Conservation (phyloP, 371 early-diverging fungal genomes). For the Syncephalastrum monosporum region DNA sequence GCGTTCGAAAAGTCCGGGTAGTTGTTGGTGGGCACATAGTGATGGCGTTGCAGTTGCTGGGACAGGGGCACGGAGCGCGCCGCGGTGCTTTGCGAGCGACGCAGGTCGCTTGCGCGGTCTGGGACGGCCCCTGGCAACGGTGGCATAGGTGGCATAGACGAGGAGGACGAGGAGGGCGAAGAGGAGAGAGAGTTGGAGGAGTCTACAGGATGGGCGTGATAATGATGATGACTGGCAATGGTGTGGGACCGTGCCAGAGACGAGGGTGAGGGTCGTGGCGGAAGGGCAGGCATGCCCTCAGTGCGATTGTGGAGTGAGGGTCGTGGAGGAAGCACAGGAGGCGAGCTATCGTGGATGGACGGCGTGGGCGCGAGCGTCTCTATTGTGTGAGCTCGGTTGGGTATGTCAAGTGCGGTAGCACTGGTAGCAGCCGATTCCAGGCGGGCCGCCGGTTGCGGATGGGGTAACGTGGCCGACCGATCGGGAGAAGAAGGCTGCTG, state of each 20-base stretch:
- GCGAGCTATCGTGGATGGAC: conserved; percentile 2
- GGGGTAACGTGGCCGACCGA: no score
- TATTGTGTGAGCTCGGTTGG: conserved; percentile 1
- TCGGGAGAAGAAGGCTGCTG: neutral
- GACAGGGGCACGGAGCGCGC: no score
- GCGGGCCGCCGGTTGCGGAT: no score
- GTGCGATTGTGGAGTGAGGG: conserved; percentile 2
- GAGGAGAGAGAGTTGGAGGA: no score
- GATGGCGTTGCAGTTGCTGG: no score
- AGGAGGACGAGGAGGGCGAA: no score
- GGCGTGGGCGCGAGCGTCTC: neutral
- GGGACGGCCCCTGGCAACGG: no score
- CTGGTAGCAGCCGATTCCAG: neutral
- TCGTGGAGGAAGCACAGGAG: conserved; percentile 17
- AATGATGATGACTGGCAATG: conserved; percentile 1
- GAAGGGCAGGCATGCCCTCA: conserved; percentile 30
- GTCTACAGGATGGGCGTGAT: neutral
- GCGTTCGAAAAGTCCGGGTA: conserved; percentile 29
- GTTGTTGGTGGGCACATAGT: neutral
- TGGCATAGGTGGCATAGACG: no score
- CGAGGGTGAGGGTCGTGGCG: conserved; percentile 39
- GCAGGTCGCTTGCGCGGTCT: no score
- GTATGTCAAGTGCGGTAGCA: neutral
- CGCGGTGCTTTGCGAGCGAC: no score
- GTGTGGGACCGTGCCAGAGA: conserved; percentile 40